phyloP scores from a whole-genome alignment of 176 grass and related monocot species.

The Zea luxurians region DNA sequence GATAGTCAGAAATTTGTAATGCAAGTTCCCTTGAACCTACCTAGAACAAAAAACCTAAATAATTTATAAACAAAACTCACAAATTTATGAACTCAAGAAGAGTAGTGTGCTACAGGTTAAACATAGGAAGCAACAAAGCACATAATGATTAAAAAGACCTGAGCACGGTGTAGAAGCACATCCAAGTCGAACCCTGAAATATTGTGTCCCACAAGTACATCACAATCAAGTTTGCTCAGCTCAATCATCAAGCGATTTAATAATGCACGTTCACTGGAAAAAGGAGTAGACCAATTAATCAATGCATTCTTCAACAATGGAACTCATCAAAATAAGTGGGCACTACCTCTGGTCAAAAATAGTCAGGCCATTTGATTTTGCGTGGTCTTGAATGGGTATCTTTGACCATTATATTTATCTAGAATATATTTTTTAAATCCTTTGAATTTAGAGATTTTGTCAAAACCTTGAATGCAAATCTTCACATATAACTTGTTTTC shows the following conservation, averaged over 20 bases:
- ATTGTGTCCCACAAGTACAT: constrained; percentile 96
- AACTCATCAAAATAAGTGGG: constrained; percentile 13
- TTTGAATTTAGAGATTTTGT: background rate
- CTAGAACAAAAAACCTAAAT: constrained; percentile 12
- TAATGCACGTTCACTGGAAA: constrained; percentile 89
- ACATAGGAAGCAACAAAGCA: constrained; percentile 12
- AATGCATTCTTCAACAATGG: constrained; percentile 14
- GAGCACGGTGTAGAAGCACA: constrained; percentile 88
- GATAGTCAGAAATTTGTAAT: background rate
- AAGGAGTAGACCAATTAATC: constrained; percentile 35
- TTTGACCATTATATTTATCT: background rate
- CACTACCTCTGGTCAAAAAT: background rate
- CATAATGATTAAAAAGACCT: constrained; percentile 52
- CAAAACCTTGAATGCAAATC: background rate
- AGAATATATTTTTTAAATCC: background rate
- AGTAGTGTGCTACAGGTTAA: background rate
- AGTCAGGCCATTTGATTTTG: background rate
- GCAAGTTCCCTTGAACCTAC: background rate
- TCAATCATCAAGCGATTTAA: constrained; percentile 95
- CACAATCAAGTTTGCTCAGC: constrained; percentile 89
- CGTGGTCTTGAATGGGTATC: background rate
- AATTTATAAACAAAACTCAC: constrained; percentile 20
- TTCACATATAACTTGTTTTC: background rate
- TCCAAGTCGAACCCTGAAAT: constrained; percentile 98
- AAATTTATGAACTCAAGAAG: constrained; percentile 32